Base-by-base conservation (phyloP, 2,329 filamentous ascomycete species). In the Metarhizium album region DNA sequence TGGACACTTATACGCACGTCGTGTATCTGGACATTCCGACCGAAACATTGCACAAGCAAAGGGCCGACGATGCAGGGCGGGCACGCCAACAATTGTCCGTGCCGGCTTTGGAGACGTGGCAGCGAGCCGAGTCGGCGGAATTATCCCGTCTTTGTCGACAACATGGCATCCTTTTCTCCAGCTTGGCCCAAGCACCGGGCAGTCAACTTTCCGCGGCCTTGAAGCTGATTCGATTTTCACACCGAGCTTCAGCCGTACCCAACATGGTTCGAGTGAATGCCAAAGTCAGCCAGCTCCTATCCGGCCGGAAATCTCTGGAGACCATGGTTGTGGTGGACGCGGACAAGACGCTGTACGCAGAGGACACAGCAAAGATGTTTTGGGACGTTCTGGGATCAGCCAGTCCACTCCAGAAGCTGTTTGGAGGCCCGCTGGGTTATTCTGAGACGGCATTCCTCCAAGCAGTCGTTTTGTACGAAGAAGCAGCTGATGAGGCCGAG, bases 321-420 rank as follows among this genome's bases (percentile, higher is more conserved):
- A 78, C 68, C 0, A 62, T 78, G 45, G 47, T 84, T 16, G 71
- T 83, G 0, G 45, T 85, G 2, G 81, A 85, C 53, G 80, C 64
- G 0, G 80, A 84, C 59, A 75, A 64, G 54, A 84, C 79, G 0
- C 60, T 86, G 49, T 62, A 70, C 4, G 51, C 70, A 1, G 55
- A 70, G 13, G 80, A 84, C 53, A 74, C 73, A 4, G 73, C 75
- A 0, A 49, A 37, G 0, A 38, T 78, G 49, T 81, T 81, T 60
- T 82, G 74, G 76, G 54, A 67, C 18, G 58, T 37, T 6, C 33
- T 58, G 14, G 47, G 51, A 16, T 45, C 45, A 8, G 29, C 42
- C 11, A 3, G 48, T 48, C 62, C 66, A 0, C 57, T 79, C 47
- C 71, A 70, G 45, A 46, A 43, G 0, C 49, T 83, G 3, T 83